Evolutionary conservation across 148 eudicot genomes (phyloP), one percentile per base, ranked within the genome.

Genomic region (Chenopodium formosanum): DNA sequence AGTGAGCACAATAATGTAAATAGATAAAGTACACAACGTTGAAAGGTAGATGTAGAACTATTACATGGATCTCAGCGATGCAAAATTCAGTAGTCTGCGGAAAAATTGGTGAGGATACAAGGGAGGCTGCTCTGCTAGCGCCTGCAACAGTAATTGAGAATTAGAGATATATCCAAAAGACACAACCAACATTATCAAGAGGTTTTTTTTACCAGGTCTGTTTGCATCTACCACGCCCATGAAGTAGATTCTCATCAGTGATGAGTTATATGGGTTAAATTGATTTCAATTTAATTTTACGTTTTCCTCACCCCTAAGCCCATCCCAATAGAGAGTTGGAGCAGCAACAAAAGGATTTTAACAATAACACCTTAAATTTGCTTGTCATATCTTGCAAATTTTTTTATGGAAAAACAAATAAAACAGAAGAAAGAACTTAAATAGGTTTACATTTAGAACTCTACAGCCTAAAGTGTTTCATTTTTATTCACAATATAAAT

Each of bases 41-140:
- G 2, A 12, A 9, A 48, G 52, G 13, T 48, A 48, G 52, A 48
- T 63, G 29, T 27, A 48, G 3, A 50, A 27, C 74, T 71, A 62
- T 73, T 73, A 81, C 73, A 74, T 64, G 48, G 84, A 78, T 78
- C 92, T 87, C 81, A 86, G 82, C 9, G 82, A 82, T 14, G 94
- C 97, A 80, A 93, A 84, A 88, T 91, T 93, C 72, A 94, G 91
- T 74, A 93, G 81, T 29, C 47, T 86, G 53, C 95, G 95, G 84
- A 94, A 91, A 88, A 94, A 93, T 65, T 77, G 88, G 60, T 86
- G 94, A 66, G 98, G 98, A 82, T 91, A 91, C 86, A 94, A 85
- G 31, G 98, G 95, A 79, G 98, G 98, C 80, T 90, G 81, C 90
- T 94, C 98, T 20, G 93, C 91, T 70, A 94, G 84, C 52, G 98